Percentiles rank a stretch among this genome's conserved stretches.
Conservation (phyloP, 305 asterid species). For the Stenogyne calaminthoides region DNA sequence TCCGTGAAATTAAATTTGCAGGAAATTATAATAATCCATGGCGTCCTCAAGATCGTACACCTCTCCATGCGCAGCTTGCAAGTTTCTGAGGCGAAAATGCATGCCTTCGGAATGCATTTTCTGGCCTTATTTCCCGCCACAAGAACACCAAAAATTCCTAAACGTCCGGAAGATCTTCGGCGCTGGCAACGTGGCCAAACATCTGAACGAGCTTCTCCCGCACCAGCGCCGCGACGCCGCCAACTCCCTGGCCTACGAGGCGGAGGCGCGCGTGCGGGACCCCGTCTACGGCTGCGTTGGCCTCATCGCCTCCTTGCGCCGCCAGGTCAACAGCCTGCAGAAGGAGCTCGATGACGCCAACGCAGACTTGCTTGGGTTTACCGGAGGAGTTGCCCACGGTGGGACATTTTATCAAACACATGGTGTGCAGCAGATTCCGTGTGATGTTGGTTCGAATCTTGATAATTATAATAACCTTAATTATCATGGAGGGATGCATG, state of each 20-base stretch:
- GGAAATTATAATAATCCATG: slow-evolving; percentile 35
- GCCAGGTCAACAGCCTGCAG: slow-evolving; percentile 76
- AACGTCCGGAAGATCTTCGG: slow-evolving; percentile 87
- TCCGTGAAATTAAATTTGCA: too few species aligned
- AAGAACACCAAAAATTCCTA: slow-evolving; percentile 77
- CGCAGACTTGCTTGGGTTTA: slow-evolving; percentile 37
- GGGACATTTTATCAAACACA: too few species aligned
- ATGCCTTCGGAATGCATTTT: slow-evolving; percentile 67
- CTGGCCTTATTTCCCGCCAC: slow-evolving; percentile 74
- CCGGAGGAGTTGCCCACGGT: too few species aligned
- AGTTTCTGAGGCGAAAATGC: slow-evolving; percentile 77
- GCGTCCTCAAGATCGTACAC: slow-evolving; percentile 64
- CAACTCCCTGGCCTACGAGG: slow-evolving; percentile 83
- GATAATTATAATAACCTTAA: too few species aligned
- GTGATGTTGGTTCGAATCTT: too few species aligned
- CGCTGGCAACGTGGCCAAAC: slow-evolving; percentile 83
- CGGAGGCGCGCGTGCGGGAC: slow-evolving; percentile 80
- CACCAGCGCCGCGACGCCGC: slow-evolving; percentile 88
- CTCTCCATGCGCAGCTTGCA: slow-evolving; percentile 95
- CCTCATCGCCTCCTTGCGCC: slow-evolving; percentile 72
- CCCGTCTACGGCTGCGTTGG: slow-evolving; percentile 91
- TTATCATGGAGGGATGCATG: too few species aligned
- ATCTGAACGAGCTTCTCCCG: slow-evolving; percentile 71
- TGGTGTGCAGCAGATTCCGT: too few species aligned
- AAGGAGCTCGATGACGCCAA: slow-evolving; percentile 81